phyloP scores from a whole-genome alignment of 306 rosid species.

The Vigna radiata region DNA sequence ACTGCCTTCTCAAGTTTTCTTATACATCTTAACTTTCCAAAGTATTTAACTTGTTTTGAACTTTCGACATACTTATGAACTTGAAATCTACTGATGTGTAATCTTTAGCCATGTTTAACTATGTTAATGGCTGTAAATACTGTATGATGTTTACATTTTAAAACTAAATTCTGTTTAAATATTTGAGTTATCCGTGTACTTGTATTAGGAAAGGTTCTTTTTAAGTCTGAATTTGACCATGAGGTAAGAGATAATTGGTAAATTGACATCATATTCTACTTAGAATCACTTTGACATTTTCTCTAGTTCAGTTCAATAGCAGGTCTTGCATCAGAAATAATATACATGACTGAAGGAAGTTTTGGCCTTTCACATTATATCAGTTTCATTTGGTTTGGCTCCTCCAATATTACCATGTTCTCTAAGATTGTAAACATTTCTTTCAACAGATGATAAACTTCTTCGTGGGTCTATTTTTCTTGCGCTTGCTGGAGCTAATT shows the following conservation, averaged over 20 bases:
- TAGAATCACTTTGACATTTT: slow-evolving; percentile 10
- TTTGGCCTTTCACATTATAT: background rate
- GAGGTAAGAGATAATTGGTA: background rate
- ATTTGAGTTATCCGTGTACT: background rate
- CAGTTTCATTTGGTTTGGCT: slow-evolving; percentile 28
- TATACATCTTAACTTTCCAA: background rate
- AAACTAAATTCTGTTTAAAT: slow-evolving; percentile 1
- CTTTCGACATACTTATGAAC: background rate
- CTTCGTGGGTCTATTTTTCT: slow-evolving; percentile 76
- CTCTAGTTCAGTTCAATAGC: background rate
- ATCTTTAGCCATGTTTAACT: slow-evolving; percentile 5
- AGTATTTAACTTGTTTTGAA: slow-evolving; percentile 4
- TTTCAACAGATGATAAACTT: slow-evolving; percentile 77
- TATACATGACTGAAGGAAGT: slow-evolving; percentile 20
- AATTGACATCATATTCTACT: background rate
- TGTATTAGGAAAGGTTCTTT: background rate
- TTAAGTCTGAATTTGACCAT: background rate
- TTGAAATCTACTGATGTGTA: slow-evolving; percentile 1
- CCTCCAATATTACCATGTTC: background rate
- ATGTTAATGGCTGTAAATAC: background rate
- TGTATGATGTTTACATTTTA: background rate
- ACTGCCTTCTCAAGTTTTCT: slow-evolving; percentile 41
- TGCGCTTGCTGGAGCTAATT: slow-evolving; percentile 74
- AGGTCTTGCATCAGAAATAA: background rate
- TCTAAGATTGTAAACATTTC: slow-evolving; percentile 30